phyloP scores from a whole-genome alignment of 106 monocot genomes.

The Triglochin maritima region DNA sequence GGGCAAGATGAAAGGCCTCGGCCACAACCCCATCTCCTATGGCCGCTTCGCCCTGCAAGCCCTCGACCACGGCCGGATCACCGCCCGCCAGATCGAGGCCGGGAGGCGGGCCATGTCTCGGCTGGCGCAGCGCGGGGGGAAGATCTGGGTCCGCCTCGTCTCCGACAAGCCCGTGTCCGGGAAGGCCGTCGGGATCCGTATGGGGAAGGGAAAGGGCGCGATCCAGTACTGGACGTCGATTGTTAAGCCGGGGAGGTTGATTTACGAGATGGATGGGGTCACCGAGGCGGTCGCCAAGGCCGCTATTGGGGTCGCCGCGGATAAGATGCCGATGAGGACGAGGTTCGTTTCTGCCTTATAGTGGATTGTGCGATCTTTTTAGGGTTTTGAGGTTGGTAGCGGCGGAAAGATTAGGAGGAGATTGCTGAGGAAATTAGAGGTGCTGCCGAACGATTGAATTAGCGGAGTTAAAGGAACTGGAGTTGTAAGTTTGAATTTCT shows the following conservation, averaged over 20 bases:
- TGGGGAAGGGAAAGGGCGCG: slow-evolving; percentile 14
- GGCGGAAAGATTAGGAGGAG: background rate
- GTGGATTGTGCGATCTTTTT: background rate
- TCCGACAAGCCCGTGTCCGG: slow-evolving; percentile 15
- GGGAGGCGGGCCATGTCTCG: slow-evolving; percentile 13
- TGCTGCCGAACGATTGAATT: background rate
- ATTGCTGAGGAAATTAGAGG: background rate
- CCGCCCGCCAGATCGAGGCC: slow-evolving; percentile 13
- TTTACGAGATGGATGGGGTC: slow-evolving; percentile 17
- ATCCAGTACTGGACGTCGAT: slow-evolving; percentile 14
- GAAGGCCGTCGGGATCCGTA: slow-evolving; percentile 17
- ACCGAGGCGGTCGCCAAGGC: slow-evolving; percentile 10
- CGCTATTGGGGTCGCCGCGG: slow-evolving; percentile 8
- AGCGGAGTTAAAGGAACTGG: no score
- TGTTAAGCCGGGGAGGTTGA: slow-evolving; percentile 13
- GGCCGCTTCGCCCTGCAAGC: slow-evolving; percentile 7
- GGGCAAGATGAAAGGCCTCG: slow-evolving; percentile 8
- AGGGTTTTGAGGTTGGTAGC: background rate
- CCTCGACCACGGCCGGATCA: slow-evolving; percentile 8
- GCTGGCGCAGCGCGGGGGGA: slow-evolving; percentile 13
- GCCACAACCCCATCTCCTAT: slow-evolving; percentile 8
- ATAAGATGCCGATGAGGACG: slow-evolving; percentile 15
- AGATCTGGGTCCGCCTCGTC: slow-evolving; percentile 13
- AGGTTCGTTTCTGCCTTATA: background rate
- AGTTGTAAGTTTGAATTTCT: no score